Conservation (phyloP, 2,329 filamentous ascomycete genomes). For the Cryphonectria carpinicola region DNA sequence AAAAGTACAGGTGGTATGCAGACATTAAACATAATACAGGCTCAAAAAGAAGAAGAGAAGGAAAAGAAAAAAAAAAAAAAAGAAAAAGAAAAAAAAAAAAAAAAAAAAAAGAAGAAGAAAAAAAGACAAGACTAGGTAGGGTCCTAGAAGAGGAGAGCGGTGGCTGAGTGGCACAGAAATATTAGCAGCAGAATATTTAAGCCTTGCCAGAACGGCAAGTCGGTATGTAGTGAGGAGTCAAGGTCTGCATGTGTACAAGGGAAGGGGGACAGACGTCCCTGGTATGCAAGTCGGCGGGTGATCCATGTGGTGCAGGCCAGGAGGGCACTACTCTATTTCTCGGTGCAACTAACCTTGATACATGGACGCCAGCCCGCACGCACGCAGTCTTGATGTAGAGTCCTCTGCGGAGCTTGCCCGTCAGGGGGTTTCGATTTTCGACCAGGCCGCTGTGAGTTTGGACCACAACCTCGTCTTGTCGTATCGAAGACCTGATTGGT, state of each 20-base stretch:
- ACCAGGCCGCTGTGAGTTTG: neutral
- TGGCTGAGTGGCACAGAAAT: neutral
- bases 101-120: constrained; percentile 17
- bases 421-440: neutral
- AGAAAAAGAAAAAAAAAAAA: too few relatives aligned
- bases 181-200: constrained; percentile 1
- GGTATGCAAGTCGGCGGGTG: neutral
- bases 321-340: neutral
- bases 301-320: neutral
- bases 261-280: neutral
- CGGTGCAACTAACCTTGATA: constrained; percentile 3
- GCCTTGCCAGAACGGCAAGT: neutral
- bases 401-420: neutral
- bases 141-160: constrained; percentile 10
- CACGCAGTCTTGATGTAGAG: constrained; percentile 1
- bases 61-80: too few relatives aligned
- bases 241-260: neutral
- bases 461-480: neutral
- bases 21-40: too few relatives aligned
- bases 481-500: neutral
- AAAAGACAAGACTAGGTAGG: neutral
- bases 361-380: neutral
- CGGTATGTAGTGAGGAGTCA: neutral
- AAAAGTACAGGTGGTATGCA: too few relatives aligned
- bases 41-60: too few relatives aligned